Percentiles rank a stretch among this genome's conserved stretches.
Evolutionary conservation across 1,139 yeast species (phyloP).

Genomic region (Yamadazyma aaseri): DNA sequence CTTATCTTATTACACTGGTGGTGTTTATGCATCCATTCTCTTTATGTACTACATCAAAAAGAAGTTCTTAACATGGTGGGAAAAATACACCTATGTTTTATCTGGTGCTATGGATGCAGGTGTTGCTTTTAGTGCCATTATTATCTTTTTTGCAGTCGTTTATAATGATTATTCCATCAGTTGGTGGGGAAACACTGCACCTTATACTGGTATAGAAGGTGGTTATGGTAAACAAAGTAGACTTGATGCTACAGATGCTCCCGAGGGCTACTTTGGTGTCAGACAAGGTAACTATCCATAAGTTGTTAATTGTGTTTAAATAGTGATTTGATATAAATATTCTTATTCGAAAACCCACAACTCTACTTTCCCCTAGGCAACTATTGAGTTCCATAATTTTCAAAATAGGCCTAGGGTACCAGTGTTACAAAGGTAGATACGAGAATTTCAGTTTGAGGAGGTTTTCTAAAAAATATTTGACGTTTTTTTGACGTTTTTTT

Average conservation of each 20-base stretch:
- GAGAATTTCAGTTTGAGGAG: neutral
- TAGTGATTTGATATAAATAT: neutral
- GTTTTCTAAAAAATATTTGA: neutral
- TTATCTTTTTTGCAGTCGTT: slow-evolving; percentile 58
- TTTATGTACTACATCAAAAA: slow-evolving; percentile 54
- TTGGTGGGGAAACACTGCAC: slow-evolving; percentile 65
- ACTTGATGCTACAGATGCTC: slow-evolving; percentile 19
- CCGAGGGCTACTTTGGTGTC: slow-evolving; percentile 49
- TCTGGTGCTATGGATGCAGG: slow-evolving; percentile 61
- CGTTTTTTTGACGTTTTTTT: no score
- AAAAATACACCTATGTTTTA: slow-evolving; percentile 61
- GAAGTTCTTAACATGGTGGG: slow-evolving; percentile 57
- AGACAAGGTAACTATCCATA: slow-evolving; percentile 37
- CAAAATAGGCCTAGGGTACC: no score
- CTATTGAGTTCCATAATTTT: neutral
- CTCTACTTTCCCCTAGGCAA: no score
- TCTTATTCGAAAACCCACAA: neutral
- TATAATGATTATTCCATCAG: slow-evolving; percentile 34
- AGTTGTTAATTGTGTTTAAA: neutral
- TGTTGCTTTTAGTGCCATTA: slow-evolving; percentile 53
- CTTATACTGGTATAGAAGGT: slow-evolving; percentile 46
- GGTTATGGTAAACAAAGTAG: slow-evolving; percentile 20
- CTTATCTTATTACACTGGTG: slow-evolving; percentile 51
- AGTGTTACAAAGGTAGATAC: no score
- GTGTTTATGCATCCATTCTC: slow-evolving; percentile 42